A percentile compares a stretch with the other conserved stretches of the same genome.
These are phyloP conservation scores for Colletotrichum sp. DNA, from an alignment of 2,329 filamentous ascomycete genomes.

Conservation along the genomic window DNA sequence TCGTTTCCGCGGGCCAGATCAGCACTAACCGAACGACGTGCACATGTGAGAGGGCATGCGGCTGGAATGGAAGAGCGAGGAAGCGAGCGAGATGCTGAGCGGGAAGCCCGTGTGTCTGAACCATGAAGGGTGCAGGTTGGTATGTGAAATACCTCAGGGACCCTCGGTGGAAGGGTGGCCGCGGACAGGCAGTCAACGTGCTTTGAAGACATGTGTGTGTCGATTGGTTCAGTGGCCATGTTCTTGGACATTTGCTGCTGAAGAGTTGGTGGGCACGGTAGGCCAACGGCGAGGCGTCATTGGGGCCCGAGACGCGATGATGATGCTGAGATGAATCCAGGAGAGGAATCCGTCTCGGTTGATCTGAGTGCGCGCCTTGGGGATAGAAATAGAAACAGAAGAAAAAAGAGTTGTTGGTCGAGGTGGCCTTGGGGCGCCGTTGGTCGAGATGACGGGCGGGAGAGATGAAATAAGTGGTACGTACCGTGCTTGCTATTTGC, in stretches of 20 bases:
- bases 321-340: not conserved
- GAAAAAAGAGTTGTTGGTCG: not conserved
- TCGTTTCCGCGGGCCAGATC: conserved; percentile 23
- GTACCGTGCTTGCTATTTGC: not conserved
- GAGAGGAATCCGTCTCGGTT: not conserved
- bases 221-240: not conserved
- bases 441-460: not conserved
- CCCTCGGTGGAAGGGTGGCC: not conserved
- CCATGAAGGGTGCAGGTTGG: not conserved
- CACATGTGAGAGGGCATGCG: not conserved
- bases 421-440: not conserved
- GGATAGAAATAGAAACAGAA: not conserved
- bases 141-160: not conserved
- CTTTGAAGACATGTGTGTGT: not conserved
- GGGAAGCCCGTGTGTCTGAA: not conserved
- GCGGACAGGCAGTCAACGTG: not conserved
- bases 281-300: not conserved
- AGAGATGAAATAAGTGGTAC: not conserved
- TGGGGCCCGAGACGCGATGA: not conserved
- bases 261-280: not conserved
- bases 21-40: conserved; percentile 12
- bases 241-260: not conserved
- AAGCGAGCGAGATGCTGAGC: not conserved
- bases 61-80: conserved; percentile 6
- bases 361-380: not conserved